phyloP scores from a whole-genome alignment of 129 eudicot species.

The Helianthus annuus region HanXRQr2.0-SUNRISE NC_035435.2:156892364-156892863 shows the following conservation, averaged over 20 bases:
- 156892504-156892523: slow-evolving; percentile 55
- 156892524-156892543: slow-evolving; percentile 69
- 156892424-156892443: slow-evolving; percentile 43
- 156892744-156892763: slow-evolving; percentile 51
- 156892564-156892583: neutral
- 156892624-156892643: neutral
- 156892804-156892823: slow-evolving; percentile 43
- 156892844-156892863: neutral
- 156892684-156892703: slow-evolving; percentile 48
- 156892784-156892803: slow-evolving; percentile 80
- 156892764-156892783: slow-evolving; percentile 66
- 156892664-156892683: neutral
- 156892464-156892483: slow-evolving; percentile 63
- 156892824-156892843: neutral
- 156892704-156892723: slow-evolving; percentile 74
- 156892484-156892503: slow-evolving; percentile 63
- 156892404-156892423: slow-evolving; percentile 34
- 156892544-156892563: slow-evolving; percentile 55
- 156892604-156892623: neutral
- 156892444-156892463: slow-evolving; percentile 84
- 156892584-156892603: neutral
- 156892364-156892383: neutral
- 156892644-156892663: neutral
- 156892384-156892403: neutral
- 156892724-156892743: slow-evolving; percentile 59